Conservation (phyloP, 139 green algal genomes). For the Picochlorum sp. region DNA sequence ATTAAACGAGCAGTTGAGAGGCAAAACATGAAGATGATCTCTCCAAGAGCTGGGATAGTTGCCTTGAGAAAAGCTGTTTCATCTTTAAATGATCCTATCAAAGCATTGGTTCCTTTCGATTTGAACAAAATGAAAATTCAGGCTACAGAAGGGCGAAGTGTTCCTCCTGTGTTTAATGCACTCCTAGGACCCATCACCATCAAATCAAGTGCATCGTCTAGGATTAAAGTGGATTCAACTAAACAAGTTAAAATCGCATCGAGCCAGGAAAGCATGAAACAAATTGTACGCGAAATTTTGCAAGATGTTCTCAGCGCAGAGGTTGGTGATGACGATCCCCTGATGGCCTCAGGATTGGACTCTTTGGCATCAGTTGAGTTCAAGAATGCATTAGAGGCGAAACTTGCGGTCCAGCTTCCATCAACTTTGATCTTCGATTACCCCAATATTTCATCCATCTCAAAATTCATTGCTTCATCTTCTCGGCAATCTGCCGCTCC, state of each 20-base stretch:
- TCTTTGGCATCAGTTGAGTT: conserved; percentile 36
- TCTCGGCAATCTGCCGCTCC: not conserved
- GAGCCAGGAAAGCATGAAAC: not conserved
- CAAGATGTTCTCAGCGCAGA: conserved; percentile 17
- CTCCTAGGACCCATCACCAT: not conserved
- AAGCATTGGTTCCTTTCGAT: conserved; percentile 21
- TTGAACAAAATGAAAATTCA: not conserved
- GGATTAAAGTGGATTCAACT: not conserved
- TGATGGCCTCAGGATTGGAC: conserved; percentile 56
- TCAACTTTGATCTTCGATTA: no score
- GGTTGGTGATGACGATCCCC: conserved; percentile 12
- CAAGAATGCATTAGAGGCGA: conserved; percentile 18
- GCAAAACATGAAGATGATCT: conserved; percentile 55
- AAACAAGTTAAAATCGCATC: not conserved
- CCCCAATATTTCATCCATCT: no score
- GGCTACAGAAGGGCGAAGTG: not conserved
- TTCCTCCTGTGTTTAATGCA: not conserved
- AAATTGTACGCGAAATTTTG: conserved; percentile 18
- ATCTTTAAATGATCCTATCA: not conserved
- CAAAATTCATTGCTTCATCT: no score
- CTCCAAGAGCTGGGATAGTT: conserved; percentile 14
- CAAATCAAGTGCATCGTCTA: not conserved
- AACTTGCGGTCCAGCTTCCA: no score
- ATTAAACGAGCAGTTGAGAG: conserved; percentile 39
- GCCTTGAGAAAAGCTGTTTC: not conserved